Percentiles rank a stretch among this genome's conserved stretches.
Evolutionary conservation across 2,329 filamentous ascomycete species (phyloP).

Genomic region (Botrytis porri): DNA sequence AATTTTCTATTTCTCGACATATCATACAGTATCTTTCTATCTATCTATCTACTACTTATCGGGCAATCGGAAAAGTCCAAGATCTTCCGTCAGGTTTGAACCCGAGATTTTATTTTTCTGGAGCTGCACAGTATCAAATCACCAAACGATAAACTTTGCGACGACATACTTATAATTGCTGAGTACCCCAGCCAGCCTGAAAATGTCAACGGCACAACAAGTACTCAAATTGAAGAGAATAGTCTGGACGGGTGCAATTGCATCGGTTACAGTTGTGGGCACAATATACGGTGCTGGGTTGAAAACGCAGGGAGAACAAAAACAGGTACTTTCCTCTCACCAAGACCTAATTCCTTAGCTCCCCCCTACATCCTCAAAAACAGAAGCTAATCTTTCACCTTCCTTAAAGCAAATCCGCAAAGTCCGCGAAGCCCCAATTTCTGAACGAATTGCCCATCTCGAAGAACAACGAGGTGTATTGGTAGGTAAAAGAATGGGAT

Average conservation of each 20-base stretch:
- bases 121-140: not conserved
- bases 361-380: not conserved
- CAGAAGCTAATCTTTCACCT: not conserved
- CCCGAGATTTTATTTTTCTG: not conserved
- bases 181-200: not conserved
- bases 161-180: not conserved
- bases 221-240: constrained; percentile 44
- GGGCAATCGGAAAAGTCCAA: not conserved
- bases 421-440: constrained; percentile 48
- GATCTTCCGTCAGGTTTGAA: not conserved
- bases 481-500: constrained; percentile 47
- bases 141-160: not conserved
- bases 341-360: no score
- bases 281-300: constrained; percentile 58
- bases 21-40: no score
- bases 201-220: constrained; percentile 31
- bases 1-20: not conserved
- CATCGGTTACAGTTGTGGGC: constrained; percentile 55
- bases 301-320: constrained; percentile 51
- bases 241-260: constrained; percentile 53
- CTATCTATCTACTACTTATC: not conserved
- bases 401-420: constrained; percentile 44
- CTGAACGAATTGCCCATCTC: constrained; percentile 54
- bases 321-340: constrained; percentile 43
- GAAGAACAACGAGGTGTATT: constrained; percentile 49